Conservation (phyloP, 352 stramenopile genomes). For the Phytophthora capsici region DNA sequence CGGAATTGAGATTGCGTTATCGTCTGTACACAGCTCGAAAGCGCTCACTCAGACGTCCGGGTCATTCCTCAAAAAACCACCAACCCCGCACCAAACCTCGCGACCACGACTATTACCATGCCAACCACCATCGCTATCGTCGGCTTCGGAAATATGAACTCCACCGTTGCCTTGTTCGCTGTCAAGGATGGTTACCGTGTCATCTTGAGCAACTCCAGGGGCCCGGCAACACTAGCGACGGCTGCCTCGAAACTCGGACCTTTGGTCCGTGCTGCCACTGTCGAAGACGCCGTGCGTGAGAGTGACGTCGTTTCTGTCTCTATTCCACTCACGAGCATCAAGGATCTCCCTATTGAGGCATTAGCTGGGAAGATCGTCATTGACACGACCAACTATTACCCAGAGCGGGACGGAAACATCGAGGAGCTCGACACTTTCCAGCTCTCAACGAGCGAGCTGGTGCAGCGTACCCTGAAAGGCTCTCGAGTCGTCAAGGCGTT, state of each 20-base stretch:
- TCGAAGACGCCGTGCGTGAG: slow-evolving; percentile 11
- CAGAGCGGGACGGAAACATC: slow-evolving; percentile 5
- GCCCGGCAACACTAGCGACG: neutral
- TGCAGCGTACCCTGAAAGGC: slow-evolving; percentile 6
- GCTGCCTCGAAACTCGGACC: slow-evolving; percentile 7
- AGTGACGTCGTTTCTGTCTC: slow-evolving; percentile 19
- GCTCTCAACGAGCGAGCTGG: neutral
- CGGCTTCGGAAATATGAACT: slow-evolving; percentile 19
- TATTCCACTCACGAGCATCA: slow-evolving; percentile 7
- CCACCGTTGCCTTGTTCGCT: slow-evolving; percentile 4
- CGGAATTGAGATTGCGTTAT: no score
- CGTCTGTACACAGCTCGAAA: no score
- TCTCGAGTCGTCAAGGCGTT: slow-evolving; percentile 12
- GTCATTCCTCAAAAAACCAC: no score
- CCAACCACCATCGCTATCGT: slow-evolving; percentile 12
- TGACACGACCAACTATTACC: slow-evolving; percentile 18
- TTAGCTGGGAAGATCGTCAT: slow-evolving; percentile 20
- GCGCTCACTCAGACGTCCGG: no score
- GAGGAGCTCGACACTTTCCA: slow-evolving; percentile 4
- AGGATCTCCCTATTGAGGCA: neutral
- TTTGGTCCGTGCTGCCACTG: slow-evolving; percentile 1
- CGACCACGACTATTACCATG: neutral
- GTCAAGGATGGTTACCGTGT: slow-evolving; percentile 17
- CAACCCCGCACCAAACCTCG: no score
- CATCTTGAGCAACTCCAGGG: slow-evolving; percentile 19